Conservation (phyloP, 2,329 filamentous ascomycete species). For the Lojkania enalia region DNA sequence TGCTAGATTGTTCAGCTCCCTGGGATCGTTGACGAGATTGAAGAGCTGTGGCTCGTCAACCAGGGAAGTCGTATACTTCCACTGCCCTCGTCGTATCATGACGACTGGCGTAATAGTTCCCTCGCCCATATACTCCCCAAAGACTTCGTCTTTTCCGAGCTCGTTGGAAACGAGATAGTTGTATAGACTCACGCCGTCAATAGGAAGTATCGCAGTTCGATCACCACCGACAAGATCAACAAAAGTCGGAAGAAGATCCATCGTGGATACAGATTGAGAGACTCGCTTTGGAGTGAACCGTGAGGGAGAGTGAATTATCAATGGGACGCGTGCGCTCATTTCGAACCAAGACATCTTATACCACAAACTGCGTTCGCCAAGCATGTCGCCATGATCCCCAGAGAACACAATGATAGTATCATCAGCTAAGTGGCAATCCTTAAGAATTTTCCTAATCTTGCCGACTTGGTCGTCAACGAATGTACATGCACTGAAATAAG, state of each 20-base stretch:
- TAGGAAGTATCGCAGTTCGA: slow-evolving; percentile 70
- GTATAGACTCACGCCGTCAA: slow-evolving; percentile 77
- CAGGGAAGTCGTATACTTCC: slow-evolving; percentile 89
- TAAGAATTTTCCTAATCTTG: slow-evolving; percentile 74
- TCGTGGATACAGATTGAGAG: slow-evolving; percentile 81
- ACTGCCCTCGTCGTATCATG: slow-evolving; percentile 88
- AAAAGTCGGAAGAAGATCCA: slow-evolving; percentile 87
- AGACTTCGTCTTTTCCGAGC: slow-evolving; percentile 79
- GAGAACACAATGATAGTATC: slow-evolving; percentile 92
- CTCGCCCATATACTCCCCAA: slow-evolving; percentile 93
- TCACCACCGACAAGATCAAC: slow-evolving; percentile 78
- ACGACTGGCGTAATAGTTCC: slow-evolving; percentile 86
- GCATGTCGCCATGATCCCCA: slow-evolving; percentile 94
- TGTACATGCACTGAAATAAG: slow-evolving; percentile 90
- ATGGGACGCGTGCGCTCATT: slow-evolving; percentile 83
- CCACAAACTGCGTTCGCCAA: slow-evolving; percentile 89
- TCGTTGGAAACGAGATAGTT: slow-evolving; percentile 45
- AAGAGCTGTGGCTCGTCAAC: slow-evolving; percentile 83
- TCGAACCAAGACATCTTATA: slow-evolving; percentile 99
- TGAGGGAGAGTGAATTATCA: slow-evolving; percentile 80
- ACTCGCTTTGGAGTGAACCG: slow-evolving; percentile 76
- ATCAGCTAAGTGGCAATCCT: slow-evolving; percentile 77
- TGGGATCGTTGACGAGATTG: slow-evolving; percentile 74
- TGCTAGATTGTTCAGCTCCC: slow-evolving; percentile 74
- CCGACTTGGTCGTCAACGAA: slow-evolving; percentile 94